These are phyloP conservation scores for Carex parvula DNA, from an alignment of 176 grass and related monocot genomes.

Conservation along the genomic window DNA sequence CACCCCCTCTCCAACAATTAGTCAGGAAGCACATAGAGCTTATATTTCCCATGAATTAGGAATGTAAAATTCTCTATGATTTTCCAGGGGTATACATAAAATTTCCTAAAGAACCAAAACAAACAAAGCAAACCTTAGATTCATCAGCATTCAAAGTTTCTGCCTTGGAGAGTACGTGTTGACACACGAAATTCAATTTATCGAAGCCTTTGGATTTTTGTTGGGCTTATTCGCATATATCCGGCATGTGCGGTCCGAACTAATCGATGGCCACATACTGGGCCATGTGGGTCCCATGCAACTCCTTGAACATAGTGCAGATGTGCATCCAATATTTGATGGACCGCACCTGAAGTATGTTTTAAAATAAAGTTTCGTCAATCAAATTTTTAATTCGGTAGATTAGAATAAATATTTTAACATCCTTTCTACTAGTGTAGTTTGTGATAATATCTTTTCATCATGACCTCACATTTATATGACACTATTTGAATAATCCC, in stretches of 20 bases:
- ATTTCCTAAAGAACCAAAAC: neutral
- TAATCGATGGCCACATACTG: slow-evolving; percentile 85
- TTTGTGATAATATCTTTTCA: neutral
- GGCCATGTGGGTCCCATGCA: slow-evolving; percentile 87
- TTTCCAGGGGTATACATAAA: neutral
- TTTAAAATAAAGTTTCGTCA: slow-evolving; percentile 13
- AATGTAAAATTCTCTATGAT: neutral
- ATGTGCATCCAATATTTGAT: slow-evolving; percentile 84
- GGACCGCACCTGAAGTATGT: slow-evolving; percentile 45
- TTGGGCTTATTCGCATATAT: slow-evolving; percentile 93
- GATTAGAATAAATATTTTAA: neutral
- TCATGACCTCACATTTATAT: neutral
- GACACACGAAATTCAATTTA: slow-evolving; percentile 79
- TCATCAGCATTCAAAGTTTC: slow-evolving; percentile 61
- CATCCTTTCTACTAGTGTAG: neutral
- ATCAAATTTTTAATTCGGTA: neutral
- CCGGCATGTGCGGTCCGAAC: slow-evolving; percentile 87
- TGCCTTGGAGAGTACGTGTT: slow-evolving; percentile 60
- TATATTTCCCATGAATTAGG: neutral
- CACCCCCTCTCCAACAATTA: neutral
- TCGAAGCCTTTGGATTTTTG: slow-evolving; percentile 58
- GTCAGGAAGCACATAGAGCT: neutral
- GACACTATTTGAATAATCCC: neutral
- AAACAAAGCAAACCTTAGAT: slow-evolving; percentile 58
- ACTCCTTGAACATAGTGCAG: slow-evolving; percentile 99